A percentile compares a stretch with the other conserved stretches of the same genome.
Evolutionary conservation across 805 yeast genomes (phyloP).

Genomic region (Priceomyces castillae): DNA sequence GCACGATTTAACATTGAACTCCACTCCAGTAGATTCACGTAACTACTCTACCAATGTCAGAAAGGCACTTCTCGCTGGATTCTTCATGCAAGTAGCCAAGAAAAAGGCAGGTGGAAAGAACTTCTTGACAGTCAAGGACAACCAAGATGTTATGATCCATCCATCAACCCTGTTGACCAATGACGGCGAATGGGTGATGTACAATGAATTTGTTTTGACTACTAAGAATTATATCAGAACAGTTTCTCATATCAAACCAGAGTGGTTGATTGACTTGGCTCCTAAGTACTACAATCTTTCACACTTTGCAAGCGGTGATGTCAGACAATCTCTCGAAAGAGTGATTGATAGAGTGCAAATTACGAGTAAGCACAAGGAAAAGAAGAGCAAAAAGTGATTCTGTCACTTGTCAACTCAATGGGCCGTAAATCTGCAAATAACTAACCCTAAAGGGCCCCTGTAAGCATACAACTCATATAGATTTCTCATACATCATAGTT

Average conservation of each 20-base stretch:
- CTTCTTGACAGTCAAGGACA: slow-evolving; percentile 90
- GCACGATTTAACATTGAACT: slow-evolving; percentile 67
- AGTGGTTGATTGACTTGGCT: slow-evolving; percentile 83
- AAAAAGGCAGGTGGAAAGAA: slow-evolving; percentile 73
- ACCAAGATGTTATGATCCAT: slow-evolving; percentile 91
- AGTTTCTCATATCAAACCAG: slow-evolving; percentile 86
- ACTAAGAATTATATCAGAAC: slow-evolving; percentile 92
- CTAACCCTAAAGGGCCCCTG: no score
- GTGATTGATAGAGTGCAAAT: slow-evolving; percentile 48
- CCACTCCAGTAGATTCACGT: slow-evolving; percentile 60
- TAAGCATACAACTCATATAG: no score
- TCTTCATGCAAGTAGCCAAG: slow-evolving; percentile 98
- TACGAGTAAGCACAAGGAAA: slow-evolving; percentile 30
- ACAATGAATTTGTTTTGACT: slow-evolving; percentile 93
- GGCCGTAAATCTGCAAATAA: no score
- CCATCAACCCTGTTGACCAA: slow-evolving; percentile 90
- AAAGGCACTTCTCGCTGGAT: slow-evolving; percentile 86
- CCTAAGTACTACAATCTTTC: slow-evolving; percentile 66
- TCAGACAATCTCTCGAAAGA: slow-evolving; percentile 64
- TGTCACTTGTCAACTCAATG: background rate
- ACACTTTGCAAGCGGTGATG: slow-evolving; percentile 68
- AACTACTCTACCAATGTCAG: slow-evolving; percentile 73
- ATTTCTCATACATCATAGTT: no score
- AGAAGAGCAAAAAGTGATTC: slow-evolving; percentile 8
- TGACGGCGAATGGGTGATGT: slow-evolving; percentile 89